Conservation (phyloP, 164 flowering plant genomes). For the Houttuynia cordata region DNA sequence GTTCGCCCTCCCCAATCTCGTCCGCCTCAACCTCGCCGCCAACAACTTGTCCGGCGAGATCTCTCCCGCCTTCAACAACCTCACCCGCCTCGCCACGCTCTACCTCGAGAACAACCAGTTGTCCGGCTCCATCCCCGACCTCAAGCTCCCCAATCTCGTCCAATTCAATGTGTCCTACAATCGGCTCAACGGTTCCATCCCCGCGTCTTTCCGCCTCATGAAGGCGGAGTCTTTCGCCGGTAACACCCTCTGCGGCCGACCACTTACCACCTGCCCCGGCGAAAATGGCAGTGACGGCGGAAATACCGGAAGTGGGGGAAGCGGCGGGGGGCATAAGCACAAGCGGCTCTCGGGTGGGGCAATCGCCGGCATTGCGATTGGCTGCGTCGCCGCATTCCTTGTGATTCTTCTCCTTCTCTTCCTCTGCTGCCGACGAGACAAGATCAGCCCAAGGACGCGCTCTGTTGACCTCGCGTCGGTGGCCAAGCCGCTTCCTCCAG, state of each 20-base stretch:
- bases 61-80: constrained; percentile 29
- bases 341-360: constrained; percentile 64
- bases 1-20: constrained; percentile 32
- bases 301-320: neutral
- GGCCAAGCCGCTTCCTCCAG: constrained; percentile 12
- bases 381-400: constrained; percentile 31
- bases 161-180: constrained; percentile 73
- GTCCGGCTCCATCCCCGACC: constrained; percentile 45
- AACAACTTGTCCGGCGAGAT: constrained; percentile 66
- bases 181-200: constrained; percentile 54
- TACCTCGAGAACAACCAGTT: constrained; percentile 39
- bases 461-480: constrained; percentile 15
- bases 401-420: constrained; percentile 33
- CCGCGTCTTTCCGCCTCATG: constrained; percentile 18
- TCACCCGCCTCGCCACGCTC: constrained; percentile 46
- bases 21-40: constrained; percentile 51
- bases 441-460: constrained; percentile 16
- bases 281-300: neutral
- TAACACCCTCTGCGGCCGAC: constrained; percentile 64
- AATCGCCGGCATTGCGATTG: constrained; percentile 71
- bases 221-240: constrained; percentile 32
- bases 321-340: neutral
- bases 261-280: constrained; percentile 32
- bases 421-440: constrained; percentile 31
- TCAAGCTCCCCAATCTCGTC: constrained; percentile 24